Base-by-base conservation (phyloP, 805 yeast species). In the Candida arabinofermentans region DNA sequence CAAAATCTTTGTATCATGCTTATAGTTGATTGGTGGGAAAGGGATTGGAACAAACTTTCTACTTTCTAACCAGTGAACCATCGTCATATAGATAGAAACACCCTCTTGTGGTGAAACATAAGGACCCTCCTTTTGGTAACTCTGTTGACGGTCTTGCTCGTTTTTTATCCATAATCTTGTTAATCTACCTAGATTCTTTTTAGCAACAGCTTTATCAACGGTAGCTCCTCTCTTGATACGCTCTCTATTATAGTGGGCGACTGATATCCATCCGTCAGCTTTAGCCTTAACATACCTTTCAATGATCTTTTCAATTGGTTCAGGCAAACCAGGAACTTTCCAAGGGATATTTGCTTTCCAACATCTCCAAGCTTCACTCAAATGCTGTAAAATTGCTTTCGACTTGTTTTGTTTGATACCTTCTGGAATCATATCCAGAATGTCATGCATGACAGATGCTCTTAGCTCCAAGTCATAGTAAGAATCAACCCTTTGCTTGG, bases 331-430 rank as follows among this genome's bases (percentile, higher is more conserved):
- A 1, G 96, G 96, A 13, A 93, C 98, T 51, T 87, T 81, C 98
- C 98, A 93, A 0, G 97, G 96, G 44, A 93, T 84, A 57, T 93
- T 91, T 2, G 99, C 99, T 61, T 93, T 93, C 99, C 99, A 93
- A 61, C 98, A 93, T 60, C 99, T 71, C 99, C 99, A 93, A 0
- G 99, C 99, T 62, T 93, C 99, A 58, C 95, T 86, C 43, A 93
- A 70, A 63, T 93, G 99, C 55, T 93, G 98, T 36, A 93, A 64
- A 40, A 93, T 84, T 0, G 95, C 81, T 54, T 85, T 84, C 1
- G 96, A 80, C 59, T 88, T 90, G 49, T 77, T 85, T 55, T 87
- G 93, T 54, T 86, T 83, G 46, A 93, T 74, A 2, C 96, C 96
- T 48, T 88, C 96, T 0, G 99, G 99, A 36, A 93, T 89, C 96